Conservation (phyloP, 257 asterid species). For the Fraxinus pennsylvanica region DNA sequence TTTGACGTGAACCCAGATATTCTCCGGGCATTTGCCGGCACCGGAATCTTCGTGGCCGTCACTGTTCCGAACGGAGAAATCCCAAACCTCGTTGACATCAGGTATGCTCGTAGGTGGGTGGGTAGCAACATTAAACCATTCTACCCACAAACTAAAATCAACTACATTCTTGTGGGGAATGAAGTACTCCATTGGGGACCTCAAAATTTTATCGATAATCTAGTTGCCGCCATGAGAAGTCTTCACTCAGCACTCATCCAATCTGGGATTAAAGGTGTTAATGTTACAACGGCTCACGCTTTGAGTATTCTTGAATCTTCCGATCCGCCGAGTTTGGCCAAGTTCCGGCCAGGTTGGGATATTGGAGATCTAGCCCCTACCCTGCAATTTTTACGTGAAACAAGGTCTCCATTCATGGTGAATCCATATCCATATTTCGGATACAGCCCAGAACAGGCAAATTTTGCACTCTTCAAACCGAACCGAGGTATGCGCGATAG, state of each 20-base stretch:
- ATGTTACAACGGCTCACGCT: slow-evolving; percentile 81
- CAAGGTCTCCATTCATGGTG: slow-evolving; percentile 78
- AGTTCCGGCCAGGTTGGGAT: slow-evolving; percentile 85
- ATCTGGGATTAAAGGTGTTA: slow-evolving; percentile 40
- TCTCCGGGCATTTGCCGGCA: slow-evolving; percentile 72
- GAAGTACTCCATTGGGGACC: slow-evolving; percentile 97
- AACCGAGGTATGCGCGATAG: slow-evolving; percentile 42
- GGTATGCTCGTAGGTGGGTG: slow-evolving; percentile 55
- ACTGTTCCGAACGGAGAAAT: slow-evolving; percentile 86
- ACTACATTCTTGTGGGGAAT: slow-evolving; percentile 73
- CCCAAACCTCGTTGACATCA: slow-evolving; percentile 49
- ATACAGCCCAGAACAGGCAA: slow-evolving; percentile 45
- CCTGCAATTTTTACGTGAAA: slow-evolving; percentile 59
- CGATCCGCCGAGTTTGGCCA: slow-evolving; percentile 68
- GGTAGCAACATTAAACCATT: slow-evolving; percentile 60
- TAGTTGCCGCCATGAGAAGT: slow-evolving; percentile 72
- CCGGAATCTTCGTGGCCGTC: slow-evolving; percentile 72
- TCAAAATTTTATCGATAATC: slow-evolving; percentile 54
- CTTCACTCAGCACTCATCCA: slow-evolving; percentile 53
- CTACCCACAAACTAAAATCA: slow-evolving; percentile 62
- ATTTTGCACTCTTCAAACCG: slow-evolving; percentile 48
- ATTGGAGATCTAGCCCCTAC: slow-evolving; percentile 60
- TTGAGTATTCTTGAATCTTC: slow-evolving; percentile 62
- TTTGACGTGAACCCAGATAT: slow-evolving; percentile 84
- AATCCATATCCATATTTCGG: slow-evolving; percentile 94